These are phyloP conservation scores for Phaeosphaeria sp. DNA, from an alignment of 2,329 filamentous ascomycete species.

Conservation along the genomic window DNA sequence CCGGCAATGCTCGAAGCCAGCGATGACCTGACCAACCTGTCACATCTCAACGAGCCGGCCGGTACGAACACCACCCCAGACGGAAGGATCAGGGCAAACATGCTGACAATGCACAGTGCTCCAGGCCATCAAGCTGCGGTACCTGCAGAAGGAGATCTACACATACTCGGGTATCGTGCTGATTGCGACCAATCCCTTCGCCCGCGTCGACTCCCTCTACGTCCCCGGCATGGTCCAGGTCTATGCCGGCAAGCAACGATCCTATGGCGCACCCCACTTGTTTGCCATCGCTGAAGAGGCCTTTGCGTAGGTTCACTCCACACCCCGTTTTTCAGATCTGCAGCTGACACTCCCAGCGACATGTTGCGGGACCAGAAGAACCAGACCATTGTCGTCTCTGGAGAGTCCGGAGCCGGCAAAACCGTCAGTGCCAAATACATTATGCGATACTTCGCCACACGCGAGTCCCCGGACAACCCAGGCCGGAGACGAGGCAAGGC, in stretches of 20 bases:
- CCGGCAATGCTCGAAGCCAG: constrained; percentile 97
- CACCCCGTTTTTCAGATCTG: not conserved
- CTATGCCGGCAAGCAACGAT: constrained; percentile 95
- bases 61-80: constrained; percentile 62
- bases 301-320: constrained; percentile 74
- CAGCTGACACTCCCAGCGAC: constrained; percentile 65
- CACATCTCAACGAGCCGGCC: constrained; percentile 97
- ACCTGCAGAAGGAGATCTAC: constrained; percentile 98
- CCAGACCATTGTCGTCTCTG: constrained; percentile 98
- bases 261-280: constrained; percentile 94
- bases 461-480: constrained; percentile 90
- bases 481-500: constrained; percentile 77
- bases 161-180: constrained; percentile 99
- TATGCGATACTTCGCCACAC: constrained; percentile 98
- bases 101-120: constrained; percentile 68
- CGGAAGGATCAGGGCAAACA: constrained; percentile 16
- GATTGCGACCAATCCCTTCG: constrained; percentile 98
- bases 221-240: constrained; percentile 99
- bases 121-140: constrained; percentile 96
- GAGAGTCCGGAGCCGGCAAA: constrained; percentile 98
- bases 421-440: constrained; percentile 99
- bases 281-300: constrained; percentile 99
- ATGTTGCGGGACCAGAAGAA: constrained; percentile 97
- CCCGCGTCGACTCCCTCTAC: constrained; percentile 95
- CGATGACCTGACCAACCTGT: constrained; percentile 96